phyloP scores from a whole-genome alignment of 805 yeast species.

The Vanderwaltozyma yarrowii region DNA sequence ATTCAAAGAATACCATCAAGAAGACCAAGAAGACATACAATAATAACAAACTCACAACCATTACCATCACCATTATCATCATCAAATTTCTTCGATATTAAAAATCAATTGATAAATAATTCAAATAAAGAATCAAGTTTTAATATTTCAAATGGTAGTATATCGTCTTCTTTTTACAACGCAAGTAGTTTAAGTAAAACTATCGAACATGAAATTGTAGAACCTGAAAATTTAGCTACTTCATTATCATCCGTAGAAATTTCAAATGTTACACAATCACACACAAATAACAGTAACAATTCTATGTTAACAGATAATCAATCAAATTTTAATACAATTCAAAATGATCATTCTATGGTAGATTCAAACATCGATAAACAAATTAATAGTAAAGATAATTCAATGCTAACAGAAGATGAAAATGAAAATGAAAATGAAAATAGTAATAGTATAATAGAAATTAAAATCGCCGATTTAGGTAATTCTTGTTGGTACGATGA shows the following conservation, averaged over 20 bases:
- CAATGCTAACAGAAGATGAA: not conserved
- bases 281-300: not conserved
- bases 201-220: not conserved
- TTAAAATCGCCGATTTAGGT: conserved; percentile 90
- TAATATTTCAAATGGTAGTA: conserved; percentile 4
- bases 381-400: not conserved
- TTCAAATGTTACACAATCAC: conserved; percentile 7
- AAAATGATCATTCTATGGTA: too few species aligned
- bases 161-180: conserved; percentile 1
- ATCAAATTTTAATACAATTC: too few species aligned
- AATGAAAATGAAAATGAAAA: not conserved
- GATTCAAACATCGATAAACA: too few species aligned
- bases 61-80: conserved; percentile 79
- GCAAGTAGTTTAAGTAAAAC: not conserved
- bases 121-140: conserved; percentile 6
- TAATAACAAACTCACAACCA: conserved; percentile 88
- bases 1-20: conserved; percentile 19
- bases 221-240: conserved; percentile 11
- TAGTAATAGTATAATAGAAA: conserved; percentile 46
- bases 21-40: conserved; percentile 57
- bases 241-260: conserved; percentile 33
- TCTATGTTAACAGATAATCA: too few species aligned
- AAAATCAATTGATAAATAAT: conserved; percentile 19
- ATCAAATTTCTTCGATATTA: conserved; percentile 27
- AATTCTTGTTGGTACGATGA: conserved; percentile 76